Evolutionary conservation across 31 red algal genomes (phyloP).

Genomic region (Bonnemaisonia californica): DNA sequence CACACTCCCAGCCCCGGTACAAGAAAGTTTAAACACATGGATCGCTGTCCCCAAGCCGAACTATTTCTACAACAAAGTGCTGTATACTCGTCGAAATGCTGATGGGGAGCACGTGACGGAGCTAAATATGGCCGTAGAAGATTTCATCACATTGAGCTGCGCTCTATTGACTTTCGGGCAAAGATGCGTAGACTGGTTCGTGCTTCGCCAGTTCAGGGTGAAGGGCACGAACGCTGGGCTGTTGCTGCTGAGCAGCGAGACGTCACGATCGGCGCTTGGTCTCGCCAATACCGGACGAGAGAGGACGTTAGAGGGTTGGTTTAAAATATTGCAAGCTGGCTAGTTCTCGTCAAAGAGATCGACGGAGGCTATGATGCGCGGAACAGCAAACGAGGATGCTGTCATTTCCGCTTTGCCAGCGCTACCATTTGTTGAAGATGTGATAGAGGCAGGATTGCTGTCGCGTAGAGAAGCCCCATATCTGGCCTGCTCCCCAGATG

Average conservation of each 20-base stretch:
- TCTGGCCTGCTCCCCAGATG: background rate
- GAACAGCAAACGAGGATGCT: background rate
- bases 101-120: background rate
- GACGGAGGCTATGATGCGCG: slow-evolving; percentile 33
- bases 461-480: background rate
- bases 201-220: background rate
- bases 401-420: background rate
- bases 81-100: background rate
- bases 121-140: background rate
- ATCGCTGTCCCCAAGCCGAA: slow-evolving; percentile 4
- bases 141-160: background rate
- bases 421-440: background rate
- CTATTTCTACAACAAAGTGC: background rate
- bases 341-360: background rate
- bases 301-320: slow-evolving; percentile 16
- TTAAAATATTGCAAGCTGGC: background rate
- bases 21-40: background rate
- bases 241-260: background rate
- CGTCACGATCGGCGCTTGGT: background rate
- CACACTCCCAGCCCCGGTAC: background rate
- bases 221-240: slow-evolving; percentile 5
- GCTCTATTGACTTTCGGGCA: background rate
- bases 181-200: background rate
- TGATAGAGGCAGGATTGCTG: background rate
- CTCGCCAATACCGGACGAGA: background rate